A percentile compares a stretch with the other conserved stretches of the same genome.
phyloP scores from a whole-genome alignment of 345 rosid genomes.

The Durio zibethinus region DNA sequence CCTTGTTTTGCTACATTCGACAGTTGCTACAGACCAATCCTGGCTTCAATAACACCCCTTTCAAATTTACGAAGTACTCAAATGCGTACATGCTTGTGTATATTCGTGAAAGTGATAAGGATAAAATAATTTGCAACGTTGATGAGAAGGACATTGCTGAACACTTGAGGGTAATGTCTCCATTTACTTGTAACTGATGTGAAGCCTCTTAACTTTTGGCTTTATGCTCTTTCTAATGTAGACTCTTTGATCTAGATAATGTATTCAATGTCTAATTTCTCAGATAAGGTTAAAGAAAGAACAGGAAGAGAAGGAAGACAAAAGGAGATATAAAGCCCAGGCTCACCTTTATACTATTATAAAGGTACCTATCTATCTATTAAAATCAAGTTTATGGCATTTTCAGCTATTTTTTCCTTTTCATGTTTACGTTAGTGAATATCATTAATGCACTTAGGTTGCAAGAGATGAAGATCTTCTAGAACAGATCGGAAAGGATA shows the following conservation, averaged over 20 bases:
- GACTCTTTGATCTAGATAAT: neutral
- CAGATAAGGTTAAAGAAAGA: slow-evolving; percentile 94
- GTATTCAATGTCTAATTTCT: slow-evolving; percentile 21
- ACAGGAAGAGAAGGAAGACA: slow-evolving; percentile 88
- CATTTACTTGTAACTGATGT: slow-evolving; percentile 13
- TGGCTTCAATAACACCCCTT: slow-evolving; percentile 86
- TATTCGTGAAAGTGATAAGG: slow-evolving; percentile 91
- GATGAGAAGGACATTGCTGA: slow-evolving; percentile 99
- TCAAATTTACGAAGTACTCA: slow-evolving; percentile 93
- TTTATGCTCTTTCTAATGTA: neutral
- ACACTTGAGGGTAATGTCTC: slow-evolving; percentile 73
- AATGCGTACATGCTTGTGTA: slow-evolving; percentile 99
- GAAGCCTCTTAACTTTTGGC: neutral
- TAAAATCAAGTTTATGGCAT: neutral
- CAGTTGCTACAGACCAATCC: slow-evolving; percentile 94
- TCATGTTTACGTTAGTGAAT: neutral
- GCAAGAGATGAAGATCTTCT: slow-evolving; percentile 78
- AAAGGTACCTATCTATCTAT: slow-evolving; percentile 50
- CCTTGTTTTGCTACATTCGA: slow-evolving; percentile 18
- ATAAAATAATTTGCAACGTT: slow-evolving; percentile 86
- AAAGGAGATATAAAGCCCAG: slow-evolving; percentile 82
- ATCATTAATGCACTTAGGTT: slow-evolving; percentile 36
- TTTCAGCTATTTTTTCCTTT: neutral
- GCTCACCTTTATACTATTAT: slow-evolving; percentile 94
- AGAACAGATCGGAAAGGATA: slow-evolving; percentile 89